Conservation (phyloP, 1,139 yeast genomes). For the Nadsonia commutata region DNA sequence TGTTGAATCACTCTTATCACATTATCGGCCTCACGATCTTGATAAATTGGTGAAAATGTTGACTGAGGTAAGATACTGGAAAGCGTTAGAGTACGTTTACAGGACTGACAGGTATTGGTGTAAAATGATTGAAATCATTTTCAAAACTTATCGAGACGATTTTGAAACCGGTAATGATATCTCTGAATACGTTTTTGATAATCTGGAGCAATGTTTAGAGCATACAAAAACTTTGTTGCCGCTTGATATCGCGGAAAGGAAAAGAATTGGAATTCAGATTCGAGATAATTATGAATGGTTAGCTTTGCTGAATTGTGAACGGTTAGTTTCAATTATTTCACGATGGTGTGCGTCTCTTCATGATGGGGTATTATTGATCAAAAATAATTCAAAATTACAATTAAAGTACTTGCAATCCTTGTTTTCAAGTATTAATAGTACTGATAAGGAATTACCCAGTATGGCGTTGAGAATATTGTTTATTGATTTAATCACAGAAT, state of each 20-base stretch:
- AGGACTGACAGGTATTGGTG: conserved; percentile 37
- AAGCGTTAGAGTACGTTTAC: conserved; percentile 46
- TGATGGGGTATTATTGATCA: conserved; percentile 13
- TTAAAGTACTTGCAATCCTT: conserved; percentile 12
- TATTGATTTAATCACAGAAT: conserved; percentile 15
- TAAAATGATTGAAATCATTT: conserved; percentile 34
- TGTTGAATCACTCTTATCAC: conserved; percentile 48
- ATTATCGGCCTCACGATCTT: conserved; percentile 40
- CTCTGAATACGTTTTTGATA: conserved; percentile 14
- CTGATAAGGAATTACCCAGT: conserved; percentile 11
- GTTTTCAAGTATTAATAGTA: conserved; percentile 10
- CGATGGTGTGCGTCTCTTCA: conserved; percentile 14
- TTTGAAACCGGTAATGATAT: conserved; percentile 8
- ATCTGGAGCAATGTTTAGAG: conserved; percentile 17
- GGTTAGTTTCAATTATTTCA: conserved; percentile 13
- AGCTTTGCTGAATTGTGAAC: conserved; percentile 10
- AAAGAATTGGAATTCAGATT: conserved; percentile 11
- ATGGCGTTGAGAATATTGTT: conserved; percentile 15
- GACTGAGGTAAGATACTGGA: conserved; percentile 37
- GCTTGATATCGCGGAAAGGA: conserved; percentile 11
- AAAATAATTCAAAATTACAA: conserved; percentile 12
- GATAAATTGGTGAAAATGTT: conserved; percentile 35
- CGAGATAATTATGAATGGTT: conserved; percentile 12
- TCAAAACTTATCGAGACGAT: conserved; percentile 11
- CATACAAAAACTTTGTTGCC: conserved; percentile 8